Evolutionary conservation across 2,329 filamentous ascomycete species (phyloP).

Genomic region (Aspergillus pseudonomiae): DNA sequence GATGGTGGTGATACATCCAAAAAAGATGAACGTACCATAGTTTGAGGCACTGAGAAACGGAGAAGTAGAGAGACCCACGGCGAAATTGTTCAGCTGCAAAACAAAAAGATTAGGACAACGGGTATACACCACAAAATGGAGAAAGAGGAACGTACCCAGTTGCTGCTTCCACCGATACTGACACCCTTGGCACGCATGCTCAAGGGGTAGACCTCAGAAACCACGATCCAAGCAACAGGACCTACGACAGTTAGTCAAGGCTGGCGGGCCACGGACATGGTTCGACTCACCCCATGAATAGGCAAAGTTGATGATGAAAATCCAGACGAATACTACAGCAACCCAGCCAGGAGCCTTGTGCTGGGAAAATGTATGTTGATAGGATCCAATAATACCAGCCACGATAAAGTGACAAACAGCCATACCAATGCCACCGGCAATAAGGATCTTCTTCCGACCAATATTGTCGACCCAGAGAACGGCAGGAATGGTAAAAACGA

Average conservation of each 20-base stretch:
- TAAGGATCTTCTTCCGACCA: constrained; percentile 45
- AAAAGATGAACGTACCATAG: constrained; percentile 73
- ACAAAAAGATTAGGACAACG: not conserved
- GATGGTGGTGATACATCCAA: constrained; percentile 53
- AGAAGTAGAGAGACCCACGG: constrained; percentile 71
- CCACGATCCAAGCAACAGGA: constrained; percentile 73
- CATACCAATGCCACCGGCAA: constrained; percentile 67
- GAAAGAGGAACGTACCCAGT: constrained; percentile 33
- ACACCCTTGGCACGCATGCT: constrained; percentile 65
- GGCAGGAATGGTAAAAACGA: constrained; percentile 45
- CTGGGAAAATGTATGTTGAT: constrained; percentile 60
- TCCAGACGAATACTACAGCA: constrained; percentile 62
- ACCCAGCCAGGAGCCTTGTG: constrained; percentile 70
- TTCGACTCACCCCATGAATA: constrained; percentile 63
- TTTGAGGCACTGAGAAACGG: constrained; percentile 66
- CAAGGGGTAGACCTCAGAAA: constrained; percentile 74
- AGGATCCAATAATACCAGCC: constrained; percentile 67
- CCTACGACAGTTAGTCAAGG: constrained; percentile 14
- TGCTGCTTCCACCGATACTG: constrained; percentile 35
- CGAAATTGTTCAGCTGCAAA: constrained; percentile 57
- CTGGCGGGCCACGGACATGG: not conserved
- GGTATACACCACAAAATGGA: too few relatives aligned
- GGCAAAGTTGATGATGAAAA: constrained; percentile 74
- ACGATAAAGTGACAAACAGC: constrained; percentile 71
- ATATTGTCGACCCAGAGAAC: constrained; percentile 46